Conservation (phyloP, 2,329 filamentous ascomycete species). For the Aspergillus arachidicola region DNA sequence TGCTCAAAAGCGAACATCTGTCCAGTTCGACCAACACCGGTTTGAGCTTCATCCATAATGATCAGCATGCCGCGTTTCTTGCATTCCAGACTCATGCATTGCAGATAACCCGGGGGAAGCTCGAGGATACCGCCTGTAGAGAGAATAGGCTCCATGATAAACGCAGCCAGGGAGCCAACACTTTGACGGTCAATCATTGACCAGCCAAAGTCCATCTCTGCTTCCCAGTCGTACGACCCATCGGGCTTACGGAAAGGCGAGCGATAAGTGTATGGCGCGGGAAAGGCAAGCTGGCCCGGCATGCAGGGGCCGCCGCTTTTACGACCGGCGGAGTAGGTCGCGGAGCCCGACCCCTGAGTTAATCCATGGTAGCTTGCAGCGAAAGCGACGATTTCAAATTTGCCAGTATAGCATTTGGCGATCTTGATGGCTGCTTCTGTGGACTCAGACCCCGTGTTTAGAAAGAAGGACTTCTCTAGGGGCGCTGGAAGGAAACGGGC, state of each 20-base stretch:
- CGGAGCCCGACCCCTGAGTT: conserved; percentile 55
- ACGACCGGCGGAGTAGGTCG: conserved; percentile 41
- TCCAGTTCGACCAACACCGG: conserved; percentile 58
- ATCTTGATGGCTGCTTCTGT: conserved; percentile 67
- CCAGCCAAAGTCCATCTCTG: conserved; percentile 66
- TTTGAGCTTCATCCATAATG: conserved; percentile 64
- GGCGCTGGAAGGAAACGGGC: conserved; percentile 50
- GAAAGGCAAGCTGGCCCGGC: conserved; percentile 61
- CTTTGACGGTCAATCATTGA: conserved; percentile 61
- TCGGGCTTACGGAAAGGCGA: conserved; percentile 63
- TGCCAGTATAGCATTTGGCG: conserved; percentile 65
- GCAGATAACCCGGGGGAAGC: conserved; percentile 61
- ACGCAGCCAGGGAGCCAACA: conserved; percentile 64
- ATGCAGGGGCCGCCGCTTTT: conserved; percentile 37
- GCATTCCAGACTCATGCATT: conserved; percentile 57
- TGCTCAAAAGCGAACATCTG: conserved; percentile 63
- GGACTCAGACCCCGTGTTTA: conserved; percentile 60
- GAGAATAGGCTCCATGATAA: conserved; percentile 64
- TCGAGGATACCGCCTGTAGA: conserved; percentile 63
- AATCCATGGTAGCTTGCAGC: conserved; percentile 64
- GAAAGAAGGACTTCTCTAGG: conserved; percentile 60
- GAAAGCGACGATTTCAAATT: conserved; percentile 66
- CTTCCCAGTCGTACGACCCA: conserved; percentile 66
- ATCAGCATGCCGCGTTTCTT: conserved; percentile 58
- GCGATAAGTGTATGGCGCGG: conserved; percentile 63